Evolutionary conservation across 805 yeast species (phyloP), one percentile per base, ranked within the genome.

Genomic region (Yarrowia deformans): DNA sequence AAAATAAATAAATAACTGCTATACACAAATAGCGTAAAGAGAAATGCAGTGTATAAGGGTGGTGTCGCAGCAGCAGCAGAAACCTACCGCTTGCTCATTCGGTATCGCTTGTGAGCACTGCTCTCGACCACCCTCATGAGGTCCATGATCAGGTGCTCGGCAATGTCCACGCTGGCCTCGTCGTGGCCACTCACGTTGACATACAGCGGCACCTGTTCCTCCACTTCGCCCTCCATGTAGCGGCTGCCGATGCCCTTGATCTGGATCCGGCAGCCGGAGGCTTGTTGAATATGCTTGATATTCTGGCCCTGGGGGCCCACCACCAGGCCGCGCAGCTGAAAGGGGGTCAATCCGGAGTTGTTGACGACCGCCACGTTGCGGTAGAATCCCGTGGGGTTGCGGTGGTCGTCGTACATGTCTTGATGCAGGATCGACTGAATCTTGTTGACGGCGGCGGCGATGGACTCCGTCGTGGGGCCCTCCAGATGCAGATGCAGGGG

Each of bases 181-280:
- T 72, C 73, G 4, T 70, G 73, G 8, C 78, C 79, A 42, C 68
- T 48, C 18, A 78, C 68, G 67, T 75, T 77, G 29, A 79, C 56
- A 70, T 71, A 77, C 69, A 77, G 48, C 9, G 79, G 79, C 45
- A 72, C 75, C 56, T 78, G 79, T 29, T 73, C 74, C 68, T 78
- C 81, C 29, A 79, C 76, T 18, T 72, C 68, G 42, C 73, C 71
- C 43, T 78, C 81, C 58, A 77, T 68, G 67, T 73, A 78, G 18
- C 77, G 78, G 8, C 79, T 76, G n/a, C 79, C 79, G 18, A 73
- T 70, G 12, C 81, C 81, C 70, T 77, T 78, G 54, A 78, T 72
- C 67, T 76, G 78, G n/a, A 78, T 77, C 9, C 75, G 71, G 52
- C 75, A 70, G 10, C 75, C 77, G 1, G 81, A 76, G 48, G 74